Evolutionary conservation across 306 rosid genomes (phyloP).

Genomic region (Alnus glutinosa): DNA sequence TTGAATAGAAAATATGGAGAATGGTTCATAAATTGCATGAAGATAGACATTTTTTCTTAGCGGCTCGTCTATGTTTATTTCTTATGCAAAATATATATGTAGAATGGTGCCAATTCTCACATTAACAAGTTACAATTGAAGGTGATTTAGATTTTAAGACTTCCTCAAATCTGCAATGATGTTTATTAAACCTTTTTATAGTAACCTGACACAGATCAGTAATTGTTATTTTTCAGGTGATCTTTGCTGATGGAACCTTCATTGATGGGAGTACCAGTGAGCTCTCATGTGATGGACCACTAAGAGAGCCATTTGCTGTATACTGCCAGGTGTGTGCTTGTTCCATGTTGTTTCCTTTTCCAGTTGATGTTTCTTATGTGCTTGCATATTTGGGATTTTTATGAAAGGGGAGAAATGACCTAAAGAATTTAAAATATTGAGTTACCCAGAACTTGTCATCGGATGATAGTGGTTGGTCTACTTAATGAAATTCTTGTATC

Average conservation of each 20-base stretch:
- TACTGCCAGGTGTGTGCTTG: constrained; percentile 68
- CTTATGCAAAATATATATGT: neutral
- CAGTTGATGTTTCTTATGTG: neutral
- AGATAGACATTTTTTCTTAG: neutral
- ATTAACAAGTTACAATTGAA: neutral
- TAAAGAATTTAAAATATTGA: neutral
- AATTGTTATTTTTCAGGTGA: constrained; percentile 58
- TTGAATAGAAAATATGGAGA: neutral
- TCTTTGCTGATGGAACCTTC: constrained; percentile 96
- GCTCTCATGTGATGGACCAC: constrained; percentile 97
- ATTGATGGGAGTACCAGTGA: constrained; percentile 96
- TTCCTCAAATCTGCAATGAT: neutral
- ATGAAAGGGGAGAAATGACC: neutral
- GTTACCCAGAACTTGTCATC: constrained; percentile 12
- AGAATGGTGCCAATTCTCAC: neutral
- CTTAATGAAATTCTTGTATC: neutral
- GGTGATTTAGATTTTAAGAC: neutral
- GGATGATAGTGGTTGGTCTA: neutral
- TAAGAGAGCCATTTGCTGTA: constrained; percentile 86
- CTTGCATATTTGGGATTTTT: neutral
- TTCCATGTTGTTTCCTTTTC: neutral
- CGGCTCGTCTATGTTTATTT: neutral
- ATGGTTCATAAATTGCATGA: constrained; percentile 3
- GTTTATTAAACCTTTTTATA: neutral
- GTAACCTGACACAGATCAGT: neutral